Conservation (phyloP, 164 flowering plant species). For the Nymphaea colorata region DNA sequence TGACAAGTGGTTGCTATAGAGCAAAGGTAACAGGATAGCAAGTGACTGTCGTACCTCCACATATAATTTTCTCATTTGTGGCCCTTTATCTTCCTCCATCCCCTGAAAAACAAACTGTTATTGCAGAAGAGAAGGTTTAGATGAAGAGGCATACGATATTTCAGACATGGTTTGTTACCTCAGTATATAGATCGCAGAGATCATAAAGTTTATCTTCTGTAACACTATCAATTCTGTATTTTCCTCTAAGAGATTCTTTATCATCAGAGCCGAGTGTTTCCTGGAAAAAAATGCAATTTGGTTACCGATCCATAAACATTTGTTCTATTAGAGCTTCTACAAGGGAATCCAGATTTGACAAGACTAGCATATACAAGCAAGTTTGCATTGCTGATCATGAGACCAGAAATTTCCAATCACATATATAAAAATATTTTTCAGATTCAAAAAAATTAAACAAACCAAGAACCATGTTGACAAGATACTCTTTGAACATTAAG, state of each 20-base stretch:
- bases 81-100: slow-evolving; percentile 82
- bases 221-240: slow-evolving; percentile 47
- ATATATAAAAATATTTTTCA: too few relatives aligned
- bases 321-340: not conserved
- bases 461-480: too few relatives aligned
- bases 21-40: too few relatives aligned
- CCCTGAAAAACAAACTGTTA: slow-evolving; percentile 34
- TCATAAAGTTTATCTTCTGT: slow-evolving; percentile 93
- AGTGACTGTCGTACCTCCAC: slow-evolving; percentile 45
- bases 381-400: not conserved
- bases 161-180: slow-evolving; percentile 27
- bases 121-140: not conserved
- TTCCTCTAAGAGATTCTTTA: slow-evolving; percentile 39
- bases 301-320: not conserved
- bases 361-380: not conserved
- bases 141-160: not conserved
- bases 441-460: too few relatives aligned
- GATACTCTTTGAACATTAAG: too few relatives aligned
- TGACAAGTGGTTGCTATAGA: too few relatives aligned
- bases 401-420: too few relatives aligned
- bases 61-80: slow-evolving; percentile 76
- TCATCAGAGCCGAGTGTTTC: slow-evolving; percentile 40
- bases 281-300: slow-evolving; percentile 29
- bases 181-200: slow-evolving; percentile 86
- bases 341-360: not conserved